These are phyloP conservation scores for Plenodomus tracheiphilus DNA, from an alignment of 2,329 filamentous ascomycete species.

Conservation along the genomic window DNA sequence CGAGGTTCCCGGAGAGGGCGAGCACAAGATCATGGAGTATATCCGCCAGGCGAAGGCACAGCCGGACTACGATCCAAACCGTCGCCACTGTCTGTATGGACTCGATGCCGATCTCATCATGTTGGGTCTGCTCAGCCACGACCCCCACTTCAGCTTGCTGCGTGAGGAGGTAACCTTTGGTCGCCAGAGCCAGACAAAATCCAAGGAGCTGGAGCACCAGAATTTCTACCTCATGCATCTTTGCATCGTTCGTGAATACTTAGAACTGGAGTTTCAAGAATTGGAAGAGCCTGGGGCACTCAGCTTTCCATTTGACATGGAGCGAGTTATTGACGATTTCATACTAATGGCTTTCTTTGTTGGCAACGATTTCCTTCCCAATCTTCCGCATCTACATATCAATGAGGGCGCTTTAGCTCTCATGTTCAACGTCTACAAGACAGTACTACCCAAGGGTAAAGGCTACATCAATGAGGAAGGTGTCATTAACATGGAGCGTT, in stretches of 20 bases:
- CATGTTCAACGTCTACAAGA: conserved; percentile 98
- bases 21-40: conserved; percentile 99
- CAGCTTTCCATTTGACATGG: conserved; percentile 84
- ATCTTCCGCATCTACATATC: conserved; percentile 93
- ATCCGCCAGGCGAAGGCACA: conserved; percentile 97
- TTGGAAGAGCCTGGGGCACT: conserved; percentile 73
- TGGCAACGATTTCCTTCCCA: conserved; percentile 97
- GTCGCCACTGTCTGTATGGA: conserved; percentile 95
- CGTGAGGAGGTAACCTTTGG: conserved; percentile 98
- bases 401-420: conserved; percentile 95
- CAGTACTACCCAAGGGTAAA: conserved; percentile 79
- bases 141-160: conserved; percentile 95
- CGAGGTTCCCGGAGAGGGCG: conserved; percentile 95
- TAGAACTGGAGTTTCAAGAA: conserved; percentile 96
- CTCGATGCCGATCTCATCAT: conserved; percentile 98
- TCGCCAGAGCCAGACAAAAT: conserved; percentile 81
- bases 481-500: conserved; percentile 81
- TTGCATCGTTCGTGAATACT: conserved; percentile 94
- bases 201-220: conserved; percentile 96
- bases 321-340: conserved; percentile 97
- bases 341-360: conserved; percentile 99
- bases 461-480: conserved; percentile 97
- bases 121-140: conserved; percentile 94
- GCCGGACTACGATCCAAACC: conserved; percentile 86
- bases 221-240: conserved; percentile 98